phyloP scores from a whole-genome alignment of 2,329 filamentous ascomycete genomes.

The Orbilia quercus region DNA sequence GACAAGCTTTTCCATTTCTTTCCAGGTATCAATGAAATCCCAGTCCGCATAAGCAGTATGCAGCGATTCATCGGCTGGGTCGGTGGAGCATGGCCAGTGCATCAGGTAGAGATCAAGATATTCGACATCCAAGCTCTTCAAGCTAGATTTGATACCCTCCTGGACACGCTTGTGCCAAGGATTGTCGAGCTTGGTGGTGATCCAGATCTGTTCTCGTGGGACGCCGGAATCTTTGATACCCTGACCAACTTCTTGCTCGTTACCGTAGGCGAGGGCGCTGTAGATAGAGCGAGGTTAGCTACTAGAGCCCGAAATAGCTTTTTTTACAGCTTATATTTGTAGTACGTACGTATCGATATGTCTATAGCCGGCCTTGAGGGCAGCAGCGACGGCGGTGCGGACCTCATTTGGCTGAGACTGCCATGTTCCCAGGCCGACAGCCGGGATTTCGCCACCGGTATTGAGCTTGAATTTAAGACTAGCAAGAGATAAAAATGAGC shows the following conservation, averaged over 20 bases:
- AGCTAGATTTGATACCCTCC: slow-evolving; percentile 69
- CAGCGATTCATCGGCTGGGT: slow-evolving; percentile 67
- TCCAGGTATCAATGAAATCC: slow-evolving; percentile 83
- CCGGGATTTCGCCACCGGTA: slow-evolving; percentile 81
- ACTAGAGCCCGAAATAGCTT: neutral
- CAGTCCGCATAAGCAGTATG: slow-evolving; percentile 79
- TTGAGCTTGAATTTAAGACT: slow-evolving; percentile 74
- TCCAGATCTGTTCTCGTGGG: slow-evolving; percentile 74
- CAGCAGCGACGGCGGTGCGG: slow-evolving; percentile 75
- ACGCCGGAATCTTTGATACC: slow-evolving; percentile 74
- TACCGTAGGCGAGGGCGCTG: slow-evolving; percentile 77
- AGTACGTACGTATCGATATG: slow-evolving; percentile 74
- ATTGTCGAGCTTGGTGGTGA: slow-evolving; percentile 87
- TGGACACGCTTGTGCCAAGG: slow-evolving; percentile 77
- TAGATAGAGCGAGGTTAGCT: slow-evolving; percentile 27
- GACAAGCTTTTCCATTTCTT: slow-evolving; percentile 76
- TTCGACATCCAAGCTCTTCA: slow-evolving; percentile 59
- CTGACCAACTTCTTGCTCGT: slow-evolving; percentile 75
- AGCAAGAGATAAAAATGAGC: slow-evolving; percentile 16
- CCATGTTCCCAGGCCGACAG: slow-evolving; percentile 82
- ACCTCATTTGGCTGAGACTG: slow-evolving; percentile 78
- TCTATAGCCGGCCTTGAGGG: slow-evolving; percentile 75
- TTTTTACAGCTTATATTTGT: neutral
- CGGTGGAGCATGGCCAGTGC: slow-evolving; percentile 76
- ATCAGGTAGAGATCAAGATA: slow-evolving; percentile 67